These are phyloP conservation scores for Sparassis latifolia DNA, from an alignment of 1,284 basidiomycete species.

Conservation along the genomic window DNA sequence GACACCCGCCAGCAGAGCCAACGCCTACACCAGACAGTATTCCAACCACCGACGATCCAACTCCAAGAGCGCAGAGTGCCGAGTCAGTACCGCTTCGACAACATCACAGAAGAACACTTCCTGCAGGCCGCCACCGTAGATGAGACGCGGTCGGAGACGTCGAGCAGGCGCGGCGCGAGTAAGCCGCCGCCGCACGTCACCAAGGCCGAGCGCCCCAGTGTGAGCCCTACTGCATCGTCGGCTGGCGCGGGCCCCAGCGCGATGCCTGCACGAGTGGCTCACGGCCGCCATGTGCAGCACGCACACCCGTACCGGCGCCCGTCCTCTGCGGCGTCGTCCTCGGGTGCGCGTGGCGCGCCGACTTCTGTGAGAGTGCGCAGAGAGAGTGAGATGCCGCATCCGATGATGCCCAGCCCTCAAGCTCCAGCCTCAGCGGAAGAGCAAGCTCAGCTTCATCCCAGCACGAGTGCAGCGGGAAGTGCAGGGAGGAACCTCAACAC, in stretches of 20 bases:
- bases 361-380: conserved; percentile 17
- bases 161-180: conserved; percentile 10
- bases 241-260: conserved; percentile 16
- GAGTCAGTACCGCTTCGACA: conserved; percentile 24
- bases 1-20: not conserved
- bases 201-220: conserved; percentile 10
- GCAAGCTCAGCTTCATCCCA: not conserved
- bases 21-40: not conserved
- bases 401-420: conserved; percentile 1
- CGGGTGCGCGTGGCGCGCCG: conserved; percentile 7
- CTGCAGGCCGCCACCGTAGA: conserved; percentile 8
- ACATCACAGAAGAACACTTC: conserved; percentile 22
- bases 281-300: conserved; percentile 14
- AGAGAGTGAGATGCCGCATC: conserved; percentile 7
- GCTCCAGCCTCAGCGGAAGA: not conserved
- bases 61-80: conserved; percentile 12
- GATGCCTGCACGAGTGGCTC: conserved; percentile 16
- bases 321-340: conserved; percentile 15
- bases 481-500: conserved; percentile 9
- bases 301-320: conserved; percentile 25
- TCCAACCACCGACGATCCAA: conserved; percentile 11
- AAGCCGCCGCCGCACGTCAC: conserved; percentile 18
- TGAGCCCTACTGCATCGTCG: conserved; percentile 15
- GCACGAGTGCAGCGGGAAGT: conserved; percentile 12
- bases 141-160: conserved; percentile 9